Evolutionary conservation across 23 red algal genomes (phyloP).

Genomic region (Gracilaria caudata): DNA sequence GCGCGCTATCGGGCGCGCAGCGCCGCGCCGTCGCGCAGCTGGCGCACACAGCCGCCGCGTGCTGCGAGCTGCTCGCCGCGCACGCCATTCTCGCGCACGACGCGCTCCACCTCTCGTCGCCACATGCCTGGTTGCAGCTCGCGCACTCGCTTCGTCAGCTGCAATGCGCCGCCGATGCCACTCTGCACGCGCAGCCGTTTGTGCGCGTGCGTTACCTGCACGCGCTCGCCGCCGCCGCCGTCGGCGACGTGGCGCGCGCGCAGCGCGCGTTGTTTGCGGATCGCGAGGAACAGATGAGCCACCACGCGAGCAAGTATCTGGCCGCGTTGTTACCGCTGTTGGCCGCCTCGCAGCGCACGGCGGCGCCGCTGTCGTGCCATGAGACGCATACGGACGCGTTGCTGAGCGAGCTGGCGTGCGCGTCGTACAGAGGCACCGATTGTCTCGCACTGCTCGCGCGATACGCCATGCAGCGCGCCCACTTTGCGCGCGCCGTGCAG

Average conservation of each 20-base stretch:
- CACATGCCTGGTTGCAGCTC: not conserved
- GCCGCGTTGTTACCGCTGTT: not conserved
- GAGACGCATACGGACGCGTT: not conserved
- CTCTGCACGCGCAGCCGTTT: not conserved
- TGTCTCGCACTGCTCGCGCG: slow-evolving; percentile 12
- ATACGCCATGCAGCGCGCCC: not conserved
- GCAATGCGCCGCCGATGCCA: slow-evolving; percentile 2
- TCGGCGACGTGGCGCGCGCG: not conserved
- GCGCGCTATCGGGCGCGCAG: not conserved
- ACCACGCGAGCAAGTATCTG: not conserved
- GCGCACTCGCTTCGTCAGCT: slow-evolving; percentile 6
- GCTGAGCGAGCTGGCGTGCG: not conserved
- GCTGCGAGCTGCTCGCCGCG: not conserved
- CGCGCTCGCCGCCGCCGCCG: slow-evolving; percentile 1
- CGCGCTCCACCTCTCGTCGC: not conserved
- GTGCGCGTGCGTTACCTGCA: slow-evolving; percentile 11
- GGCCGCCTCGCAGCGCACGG: not conserved
- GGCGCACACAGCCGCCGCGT: slow-evolving; percentile 1
- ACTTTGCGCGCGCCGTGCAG: not conserved
- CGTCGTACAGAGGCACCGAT: not conserved
- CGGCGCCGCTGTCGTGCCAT: not conserved
- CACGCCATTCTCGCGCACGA: not conserved
- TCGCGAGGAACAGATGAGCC: not conserved
- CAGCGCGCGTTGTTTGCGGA: not conserved
- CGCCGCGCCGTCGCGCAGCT: too few relatives aligned